These are phyloP conservation scores for Fusarium sarcochroum DNA, from an alignment of 2,329 filamentous ascomycete species.

Conservation along the genomic window DNA sequence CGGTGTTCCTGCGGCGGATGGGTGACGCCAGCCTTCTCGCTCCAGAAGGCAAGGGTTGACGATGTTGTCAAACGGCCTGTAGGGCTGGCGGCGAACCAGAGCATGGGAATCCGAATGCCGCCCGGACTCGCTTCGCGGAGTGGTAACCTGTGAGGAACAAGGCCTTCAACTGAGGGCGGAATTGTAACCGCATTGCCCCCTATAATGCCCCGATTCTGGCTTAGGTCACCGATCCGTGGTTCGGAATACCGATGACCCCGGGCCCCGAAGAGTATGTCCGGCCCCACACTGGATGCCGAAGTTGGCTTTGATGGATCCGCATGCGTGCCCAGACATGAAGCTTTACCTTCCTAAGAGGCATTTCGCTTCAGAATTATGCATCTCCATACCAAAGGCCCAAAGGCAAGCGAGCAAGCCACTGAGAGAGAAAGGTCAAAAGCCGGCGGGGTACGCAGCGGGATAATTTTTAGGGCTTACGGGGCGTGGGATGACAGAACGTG, in stretches of 20 bases:
- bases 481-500: conserved; percentile 29
- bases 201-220: background rate
- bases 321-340: conserved; percentile 1
- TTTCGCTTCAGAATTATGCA: conserved; percentile 16
- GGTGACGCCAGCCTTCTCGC: conserved; percentile 90
- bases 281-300: conserved; percentile 8
- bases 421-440: conserved; percentile 13
- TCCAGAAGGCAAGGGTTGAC: conserved; percentile 87
- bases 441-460: conserved; percentile 30
- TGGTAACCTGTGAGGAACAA: conserved; percentile 53
- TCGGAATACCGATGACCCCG: conserved; percentile 13
- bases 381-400: conserved; percentile 9
- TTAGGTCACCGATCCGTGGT: conserved; percentile 19
- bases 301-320: conserved; percentile 8
- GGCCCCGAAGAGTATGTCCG: conserved; percentile 19
- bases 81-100: conserved; percentile 41
- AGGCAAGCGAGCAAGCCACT: conserved; percentile 27
- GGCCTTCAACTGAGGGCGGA: conserved; percentile 1
- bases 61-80: conserved; percentile 60
- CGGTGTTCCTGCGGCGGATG: conserved; percentile 91
- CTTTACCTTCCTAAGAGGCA: conserved; percentile 3
- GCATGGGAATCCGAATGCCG: conserved; percentile 69
- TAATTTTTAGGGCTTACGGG: conserved; percentile 47
- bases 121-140: conserved; percentile 57
- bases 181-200: background rate